These are phyloP conservation scores for Monosporascus sp. DNA, from an alignment of 2,329 filamentous ascomycete species.

Conservation along the genomic window DNA sequence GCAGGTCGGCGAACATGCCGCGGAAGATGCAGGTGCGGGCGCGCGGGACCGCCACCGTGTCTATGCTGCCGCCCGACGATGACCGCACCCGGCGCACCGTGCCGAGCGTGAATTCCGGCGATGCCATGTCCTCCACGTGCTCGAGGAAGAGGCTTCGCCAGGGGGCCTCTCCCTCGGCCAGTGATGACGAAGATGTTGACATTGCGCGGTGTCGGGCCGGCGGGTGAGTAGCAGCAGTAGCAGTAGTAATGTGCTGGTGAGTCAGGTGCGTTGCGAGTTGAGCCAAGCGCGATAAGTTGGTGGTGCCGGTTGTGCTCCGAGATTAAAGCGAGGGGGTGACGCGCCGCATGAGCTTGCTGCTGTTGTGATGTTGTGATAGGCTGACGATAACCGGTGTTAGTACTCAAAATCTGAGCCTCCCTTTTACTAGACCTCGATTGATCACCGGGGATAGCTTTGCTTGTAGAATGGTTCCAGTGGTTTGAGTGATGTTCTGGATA, in stretches of 20 bases:
- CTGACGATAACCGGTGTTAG: too few species aligned
- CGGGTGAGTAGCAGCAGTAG: background rate
- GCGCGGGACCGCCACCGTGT: slow-evolving; percentile 44
- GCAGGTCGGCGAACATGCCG: slow-evolving; percentile 73
- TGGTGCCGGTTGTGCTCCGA: background rate
- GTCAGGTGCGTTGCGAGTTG: slow-evolving; percentile 14
- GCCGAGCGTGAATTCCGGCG: slow-evolving; percentile 46
- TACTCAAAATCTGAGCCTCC: too few species aligned
- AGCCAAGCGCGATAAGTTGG: slow-evolving; percentile 2
- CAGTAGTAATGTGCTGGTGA: slow-evolving; percentile 2
- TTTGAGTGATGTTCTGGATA: too few species aligned
- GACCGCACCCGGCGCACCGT: slow-evolving; percentile 38
- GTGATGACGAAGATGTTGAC: slow-evolving; percentile 11
- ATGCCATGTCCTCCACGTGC: slow-evolving; percentile 42
- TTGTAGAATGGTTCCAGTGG: too few species aligned
- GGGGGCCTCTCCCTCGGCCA: slow-evolving; percentile 34
- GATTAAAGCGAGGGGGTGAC: background rate
- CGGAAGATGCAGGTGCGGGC: slow-evolving; percentile 79
- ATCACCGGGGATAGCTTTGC: too few species aligned
- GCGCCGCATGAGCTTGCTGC: slow-evolving; percentile 7
- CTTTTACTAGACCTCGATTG: too few species aligned
- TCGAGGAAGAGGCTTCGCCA: slow-evolving; percentile 49
- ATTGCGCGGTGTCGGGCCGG: slow-evolving; percentile 5
- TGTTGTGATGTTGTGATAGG: background rate
- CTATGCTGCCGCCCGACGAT: slow-evolving; percentile 5